These are phyloP conservation scores for Populus pruinosa DNA, from an alignment of 345 rosid species.

Conservation along the genomic window DNA sequence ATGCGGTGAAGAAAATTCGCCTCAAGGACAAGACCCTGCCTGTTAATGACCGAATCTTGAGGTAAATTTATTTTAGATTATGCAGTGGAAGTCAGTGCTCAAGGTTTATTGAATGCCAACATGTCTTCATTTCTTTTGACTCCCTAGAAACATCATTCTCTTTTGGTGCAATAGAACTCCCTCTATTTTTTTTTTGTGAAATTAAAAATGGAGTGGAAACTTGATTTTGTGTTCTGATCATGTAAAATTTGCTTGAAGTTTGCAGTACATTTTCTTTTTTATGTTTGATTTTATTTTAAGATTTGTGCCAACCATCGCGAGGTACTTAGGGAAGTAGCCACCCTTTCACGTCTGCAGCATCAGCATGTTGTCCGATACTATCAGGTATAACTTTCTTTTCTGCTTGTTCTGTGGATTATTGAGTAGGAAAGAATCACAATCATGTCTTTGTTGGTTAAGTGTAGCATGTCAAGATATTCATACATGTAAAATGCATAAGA, in stretches of 20 bases:
- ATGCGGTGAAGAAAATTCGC: conserved; percentile 94
- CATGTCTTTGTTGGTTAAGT: not conserved
- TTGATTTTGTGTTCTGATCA: conserved; percentile 6
- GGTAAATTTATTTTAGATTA: conserved; percentile 42
- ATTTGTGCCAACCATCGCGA: conserved; percentile 28
- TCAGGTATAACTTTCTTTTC: conserved; percentile 52
- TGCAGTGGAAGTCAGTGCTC: conserved; percentile 3
- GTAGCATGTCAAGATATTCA: not conserved
- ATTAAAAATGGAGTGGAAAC: conserved; percentile 5
- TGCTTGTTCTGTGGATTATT: conserved; percentile 20
- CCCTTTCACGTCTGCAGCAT: conserved; percentile 96
- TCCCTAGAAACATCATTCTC: not conserved
- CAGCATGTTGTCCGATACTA: conserved; percentile 98
- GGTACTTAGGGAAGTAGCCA: conserved; percentile 86
- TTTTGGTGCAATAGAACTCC: not conserved
- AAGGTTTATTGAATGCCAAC: too few species aligned
- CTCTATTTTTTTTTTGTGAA: not conserved
- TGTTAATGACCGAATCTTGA: conserved; percentile 64
- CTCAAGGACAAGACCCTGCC: conserved; percentile 83
- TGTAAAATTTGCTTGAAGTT: not conserved
- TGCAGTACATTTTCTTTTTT: not conserved
- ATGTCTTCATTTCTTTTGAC: not conserved
- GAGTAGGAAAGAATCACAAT: not conserved
- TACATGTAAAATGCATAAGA: not conserved
- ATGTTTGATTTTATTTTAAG: conserved; percentile 6